Conservation (phyloP, 352 stramenopile genomes). For the Pythium plurisporium region DNA sequence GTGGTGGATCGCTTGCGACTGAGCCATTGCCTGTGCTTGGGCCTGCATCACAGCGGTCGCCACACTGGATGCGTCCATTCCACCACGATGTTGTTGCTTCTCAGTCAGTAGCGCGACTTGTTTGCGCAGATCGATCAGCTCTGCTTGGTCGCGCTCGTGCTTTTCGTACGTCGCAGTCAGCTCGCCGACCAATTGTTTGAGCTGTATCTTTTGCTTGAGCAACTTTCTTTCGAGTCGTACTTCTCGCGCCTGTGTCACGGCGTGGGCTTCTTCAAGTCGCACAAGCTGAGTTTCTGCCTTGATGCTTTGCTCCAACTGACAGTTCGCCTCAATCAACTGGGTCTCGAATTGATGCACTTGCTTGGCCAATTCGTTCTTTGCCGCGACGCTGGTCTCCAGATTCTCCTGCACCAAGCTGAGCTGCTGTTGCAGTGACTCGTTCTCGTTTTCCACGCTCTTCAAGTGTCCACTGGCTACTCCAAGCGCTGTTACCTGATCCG, state of each 20-base stretch:
- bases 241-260: constrained; percentile 5
- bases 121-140: constrained; percentile 25
- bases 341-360: constrained; percentile 10
- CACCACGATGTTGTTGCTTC: constrained; percentile 21
- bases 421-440: not conserved
- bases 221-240: constrained; percentile 26
- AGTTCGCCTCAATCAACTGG: constrained; percentile 18
- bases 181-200: constrained; percentile 24
- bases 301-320: constrained; percentile 22
- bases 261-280: constrained; percentile 16
- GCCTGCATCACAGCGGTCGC: constrained; percentile 18
- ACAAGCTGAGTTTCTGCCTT: constrained; percentile 21
- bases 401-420: not conserved
- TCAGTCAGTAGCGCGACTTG: constrained; percentile 32
- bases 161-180: constrained; percentile 8
- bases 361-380: not conserved
- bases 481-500: not conserved
- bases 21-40: constrained; percentile 4
- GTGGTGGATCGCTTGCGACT: constrained; percentile 3
- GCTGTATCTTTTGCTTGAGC: constrained; percentile 29
- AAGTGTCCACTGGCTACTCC: not conserved
- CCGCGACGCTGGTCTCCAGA: not conserved
- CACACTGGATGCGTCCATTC: constrained; percentile 10
- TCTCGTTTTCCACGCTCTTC: not conserved
- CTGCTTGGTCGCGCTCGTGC: constrained; percentile 23